Evolutionary conservation across 208 protist genomes (phyloP).

Genomic region (Trypanosoma caninum): DNA sequence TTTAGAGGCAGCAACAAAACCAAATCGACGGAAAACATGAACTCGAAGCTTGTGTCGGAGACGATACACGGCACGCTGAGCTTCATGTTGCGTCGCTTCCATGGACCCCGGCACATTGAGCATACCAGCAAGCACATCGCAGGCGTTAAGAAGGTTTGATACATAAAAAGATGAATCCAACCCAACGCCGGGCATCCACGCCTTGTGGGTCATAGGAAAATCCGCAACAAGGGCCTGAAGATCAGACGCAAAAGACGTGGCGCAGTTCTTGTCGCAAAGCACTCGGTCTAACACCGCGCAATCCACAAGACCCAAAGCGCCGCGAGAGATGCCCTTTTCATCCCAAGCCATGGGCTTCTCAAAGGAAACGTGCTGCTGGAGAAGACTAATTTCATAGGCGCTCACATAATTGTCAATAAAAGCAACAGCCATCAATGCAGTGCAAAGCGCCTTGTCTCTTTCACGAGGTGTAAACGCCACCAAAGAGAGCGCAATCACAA

Average conservation of each 20-base stretch:
- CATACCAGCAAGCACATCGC: conserved; percentile 32
- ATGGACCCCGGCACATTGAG: conserved; percentile 13
- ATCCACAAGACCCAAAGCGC: conserved; percentile 15
- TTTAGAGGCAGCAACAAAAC: conserved; percentile 17
- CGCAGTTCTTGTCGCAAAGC: background rate
- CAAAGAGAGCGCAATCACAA: conserved; percentile 12
- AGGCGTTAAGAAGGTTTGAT: conserved; percentile 30
- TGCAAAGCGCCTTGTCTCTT: conserved; percentile 9
- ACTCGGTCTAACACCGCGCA: conserved; percentile 2
- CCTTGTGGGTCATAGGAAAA: too few species aligned
- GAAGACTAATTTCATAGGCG: conserved; percentile 6
- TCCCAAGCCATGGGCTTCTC: background rate
- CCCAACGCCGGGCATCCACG: conserved; percentile 34
- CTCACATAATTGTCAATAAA: conserved; percentile 17
- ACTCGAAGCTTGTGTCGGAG: conserved; percentile 30
- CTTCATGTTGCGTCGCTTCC: background rate
- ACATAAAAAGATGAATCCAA: conserved; percentile 35
- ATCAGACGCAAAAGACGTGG: too few species aligned
- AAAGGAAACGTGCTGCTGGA: conserved; percentile 11
- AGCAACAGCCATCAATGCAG: conserved; percentile 14
- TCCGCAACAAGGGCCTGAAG: too few species aligned
- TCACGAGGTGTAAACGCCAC: conserved; percentile 1
- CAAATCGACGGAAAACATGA: conserved; percentile 23
- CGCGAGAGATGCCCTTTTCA: background rate
- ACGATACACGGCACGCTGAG: conserved; percentile 8